phyloP scores from a whole-genome alignment of 257 asterid genomes.

The Handroanthus guayacan region DNA sequence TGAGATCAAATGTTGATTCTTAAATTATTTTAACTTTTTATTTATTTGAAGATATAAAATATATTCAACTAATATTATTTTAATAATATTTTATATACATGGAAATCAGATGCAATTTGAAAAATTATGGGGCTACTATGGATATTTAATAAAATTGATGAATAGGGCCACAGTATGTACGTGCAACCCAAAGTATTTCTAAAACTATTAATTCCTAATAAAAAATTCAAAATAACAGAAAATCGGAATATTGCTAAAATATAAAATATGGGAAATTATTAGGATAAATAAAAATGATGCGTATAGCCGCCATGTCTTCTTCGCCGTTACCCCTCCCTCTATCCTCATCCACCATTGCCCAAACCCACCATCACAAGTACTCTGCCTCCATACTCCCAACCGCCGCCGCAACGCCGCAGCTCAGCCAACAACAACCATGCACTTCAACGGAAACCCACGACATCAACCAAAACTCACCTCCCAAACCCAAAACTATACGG shows the following conservation, averaged over 20 bases:
- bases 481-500: constrained; percentile 72
- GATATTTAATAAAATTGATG: too few species aligned
- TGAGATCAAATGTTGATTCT: too few species aligned
- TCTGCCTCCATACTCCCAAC: constrained; percentile 37
- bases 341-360: constrained; percentile 53
- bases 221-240: neutral
- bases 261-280: neutral
- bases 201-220: neutral
- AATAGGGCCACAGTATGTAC: too few species aligned
- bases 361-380: constrained; percentile 48
- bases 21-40: too few species aligned
- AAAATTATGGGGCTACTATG: too few species aligned
- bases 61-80: too few species aligned
- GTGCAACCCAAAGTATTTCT: neutral
- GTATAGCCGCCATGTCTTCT: constrained; percentile 55
- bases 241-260: neutral
- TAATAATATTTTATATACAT: too few species aligned
- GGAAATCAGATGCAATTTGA: too few species aligned
- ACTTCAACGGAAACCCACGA: constrained; percentile 35
- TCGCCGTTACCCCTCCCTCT: constrained; percentile 54
- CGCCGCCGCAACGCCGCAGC: constrained; percentile 39
- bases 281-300: constrained; percentile 42
- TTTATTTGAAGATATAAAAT: too few species aligned
- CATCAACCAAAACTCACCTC: constrained; percentile 28
- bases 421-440: constrained; percentile 38